Conservation (phyloP, 148 eudicot species). For the Selenicereus undatus region DNA sequence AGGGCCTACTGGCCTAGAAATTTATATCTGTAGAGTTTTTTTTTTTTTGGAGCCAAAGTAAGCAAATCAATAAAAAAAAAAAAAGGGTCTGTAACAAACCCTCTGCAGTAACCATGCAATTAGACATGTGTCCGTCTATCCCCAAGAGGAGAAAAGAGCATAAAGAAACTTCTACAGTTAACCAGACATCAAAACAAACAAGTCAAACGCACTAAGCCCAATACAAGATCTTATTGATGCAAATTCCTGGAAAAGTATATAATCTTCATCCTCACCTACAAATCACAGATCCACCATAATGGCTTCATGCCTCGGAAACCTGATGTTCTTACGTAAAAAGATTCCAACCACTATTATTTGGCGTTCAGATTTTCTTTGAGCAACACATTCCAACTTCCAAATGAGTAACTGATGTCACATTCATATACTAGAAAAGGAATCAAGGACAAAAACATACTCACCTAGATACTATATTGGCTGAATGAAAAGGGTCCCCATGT, state of each 20-base stretch:
- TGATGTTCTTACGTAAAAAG: not conserved
- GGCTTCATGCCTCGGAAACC: not conserved
- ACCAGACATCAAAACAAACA: not conserved
- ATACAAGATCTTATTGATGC: not conserved
- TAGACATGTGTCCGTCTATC: not conserved
- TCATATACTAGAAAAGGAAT: not conserved
- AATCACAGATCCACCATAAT: not conserved
- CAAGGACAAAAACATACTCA: conserved; percentile 12
- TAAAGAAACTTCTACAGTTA: not conserved
- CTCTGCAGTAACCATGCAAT: not conserved
- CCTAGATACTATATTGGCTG: conserved; percentile 65
- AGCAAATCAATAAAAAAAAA: too few relatives aligned
- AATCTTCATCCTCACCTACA: not conserved
- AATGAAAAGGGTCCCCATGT: conserved; percentile 59
- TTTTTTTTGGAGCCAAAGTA: too few relatives aligned
- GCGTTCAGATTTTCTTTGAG: not conserved
- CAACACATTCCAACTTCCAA: not conserved
- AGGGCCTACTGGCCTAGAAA: not conserved
- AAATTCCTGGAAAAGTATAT: not conserved
- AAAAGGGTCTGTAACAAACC: not conserved
- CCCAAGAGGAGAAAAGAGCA: not conserved
- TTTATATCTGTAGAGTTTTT: too few relatives aligned
- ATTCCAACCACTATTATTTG: not conserved
- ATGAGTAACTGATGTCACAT: too few relatives aligned
- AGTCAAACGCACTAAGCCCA: not conserved